These are phyloP conservation scores for Simmondsia chinensis DNA, from an alignment of 148 eudicot species.

Conservation along the genomic window DNA sequence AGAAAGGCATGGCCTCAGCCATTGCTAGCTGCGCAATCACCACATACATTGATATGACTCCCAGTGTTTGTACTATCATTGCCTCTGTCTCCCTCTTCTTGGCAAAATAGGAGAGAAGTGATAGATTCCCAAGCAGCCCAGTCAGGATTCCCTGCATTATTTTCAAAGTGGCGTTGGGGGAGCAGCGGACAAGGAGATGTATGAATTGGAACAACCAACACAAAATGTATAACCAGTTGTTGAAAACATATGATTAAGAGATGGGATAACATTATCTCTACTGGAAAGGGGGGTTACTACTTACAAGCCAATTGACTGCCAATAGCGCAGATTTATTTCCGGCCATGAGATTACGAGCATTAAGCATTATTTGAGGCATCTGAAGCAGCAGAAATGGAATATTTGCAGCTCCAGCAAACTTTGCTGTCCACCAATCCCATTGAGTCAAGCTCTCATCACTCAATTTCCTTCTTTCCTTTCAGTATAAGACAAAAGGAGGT, in stretches of 20 bases:
- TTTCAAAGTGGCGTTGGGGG: not conserved
- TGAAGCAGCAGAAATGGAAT: slow-evolving; percentile 87
- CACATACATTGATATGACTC: slow-evolving; percentile 65
- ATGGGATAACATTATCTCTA: no score
- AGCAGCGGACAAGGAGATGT: no score
- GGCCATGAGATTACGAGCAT: slow-evolving; percentile 70
- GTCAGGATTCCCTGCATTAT: slow-evolving; percentile 75
- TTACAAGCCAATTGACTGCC: slow-evolving; percentile 97
- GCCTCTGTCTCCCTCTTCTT: slow-evolving; percentile 91
- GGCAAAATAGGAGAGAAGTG: slow-evolving; percentile 76
- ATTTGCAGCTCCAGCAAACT: slow-evolving; percentile 77
- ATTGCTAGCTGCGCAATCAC: slow-evolving; percentile 79
- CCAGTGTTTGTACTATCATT: slow-evolving; percentile 71
- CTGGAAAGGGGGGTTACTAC: not conserved
- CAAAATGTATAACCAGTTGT: no score
- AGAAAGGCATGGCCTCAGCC: slow-evolving; percentile 87
- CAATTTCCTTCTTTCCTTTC: slow-evolving; percentile 11
- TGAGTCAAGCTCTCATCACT: slow-evolving; percentile 35
- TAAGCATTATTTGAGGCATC: slow-evolving; percentile 86
- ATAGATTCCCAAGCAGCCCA: slow-evolving; percentile 83
- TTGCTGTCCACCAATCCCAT: slow-evolving; percentile 81
- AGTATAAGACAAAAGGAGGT: not conserved
- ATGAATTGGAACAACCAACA: no score
- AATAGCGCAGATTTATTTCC: slow-evolving; percentile 69
- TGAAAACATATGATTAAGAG: no score